phyloP scores from a whole-genome alignment of 805 yeast species.

The Saturnispora dispora region DNA sequence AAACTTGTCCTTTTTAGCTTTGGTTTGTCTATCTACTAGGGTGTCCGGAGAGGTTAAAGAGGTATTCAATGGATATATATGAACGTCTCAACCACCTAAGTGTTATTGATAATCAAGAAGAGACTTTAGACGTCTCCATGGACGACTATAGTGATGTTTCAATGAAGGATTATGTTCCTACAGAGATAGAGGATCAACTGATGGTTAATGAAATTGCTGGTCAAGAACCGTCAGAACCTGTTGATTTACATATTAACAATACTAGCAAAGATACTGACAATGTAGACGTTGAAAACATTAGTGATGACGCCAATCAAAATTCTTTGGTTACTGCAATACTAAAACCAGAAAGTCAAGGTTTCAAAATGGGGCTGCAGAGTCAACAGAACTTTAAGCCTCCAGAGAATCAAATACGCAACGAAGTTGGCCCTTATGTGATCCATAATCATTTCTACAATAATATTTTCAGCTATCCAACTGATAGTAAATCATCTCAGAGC shows the following conservation, averaged over 20 bases:
- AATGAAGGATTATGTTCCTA: constrained; percentile 2
- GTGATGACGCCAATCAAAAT: not conserved
- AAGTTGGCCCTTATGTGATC: constrained; percentile 1
- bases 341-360: constrained; percentile 12
- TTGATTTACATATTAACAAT: not conserved
- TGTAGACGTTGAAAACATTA: not conserved
- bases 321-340: constrained; percentile 8
- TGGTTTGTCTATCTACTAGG: not conserved
- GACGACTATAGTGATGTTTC: constrained; percentile 1
- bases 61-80: constrained; percentile 1
- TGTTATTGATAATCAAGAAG: not conserved
- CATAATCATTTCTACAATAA: constrained; percentile 13
- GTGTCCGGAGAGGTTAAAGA: not conserved
- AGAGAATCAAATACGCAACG: not conserved
- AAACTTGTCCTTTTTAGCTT: not conserved
- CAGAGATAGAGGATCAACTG: not conserved
- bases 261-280: not conserved
- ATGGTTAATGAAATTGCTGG: not conserved
- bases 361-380: not conserved
- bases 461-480: not conserved
- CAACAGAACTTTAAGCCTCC: not conserved
- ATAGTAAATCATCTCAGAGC: not conserved
- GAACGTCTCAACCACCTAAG: not conserved
- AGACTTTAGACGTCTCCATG: not conserved
- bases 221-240: not conserved